Evolutionary conservation across 345 rosid species (phyloP), one percentile per base, ranked within the genome.

Genomic region (Dipteronia sinensis): DNA sequence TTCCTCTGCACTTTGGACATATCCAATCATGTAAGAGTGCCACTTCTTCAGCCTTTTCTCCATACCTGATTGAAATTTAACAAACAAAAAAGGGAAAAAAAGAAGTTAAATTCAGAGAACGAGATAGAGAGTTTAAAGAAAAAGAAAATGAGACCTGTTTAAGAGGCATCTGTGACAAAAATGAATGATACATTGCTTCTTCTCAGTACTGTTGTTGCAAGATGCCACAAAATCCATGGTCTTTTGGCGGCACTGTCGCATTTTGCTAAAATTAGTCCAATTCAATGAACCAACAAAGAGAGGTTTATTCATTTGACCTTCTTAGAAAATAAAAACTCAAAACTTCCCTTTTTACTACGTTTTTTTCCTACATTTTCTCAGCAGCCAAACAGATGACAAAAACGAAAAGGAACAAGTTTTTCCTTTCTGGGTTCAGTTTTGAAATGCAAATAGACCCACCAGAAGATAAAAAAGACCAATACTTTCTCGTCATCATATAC

Each of bases 1-100:
- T 84, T 67, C 86, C 96, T 49, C 85, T 87, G 76, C 98, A 94
- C 75, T 83, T 94, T 22, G 91, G 96, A 65, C 98, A 94, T 53
- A 66, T 69, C 98, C 98, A 94, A 69, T 86, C 80, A 20, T 69
- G 80, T 64, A 79, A 65, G 65, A 61, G n/a, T 1, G 85, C 74
- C 65, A 91, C 93, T 46, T 86, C 89, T 77, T 85, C 85, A 25
- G 88, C 90, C 0, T 78, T 76, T 80, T 92, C 94, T 23, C 94
- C 93, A 71, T 94, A 94, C 73, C 98, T 94, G 76, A 20, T 65
- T 31, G 67, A 55, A 49, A 63, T 59, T 40, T 38, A 73, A 78
- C 61, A 55, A 19, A 63, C 40, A 7, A 67, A 81, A 65, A 40
- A 15, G 38, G 38, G 38, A 6, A 0, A 34, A 31, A 34, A 5